Conservation (phyloP, 176 grass and related monocot species). For the Typha latifolia region DNA sequence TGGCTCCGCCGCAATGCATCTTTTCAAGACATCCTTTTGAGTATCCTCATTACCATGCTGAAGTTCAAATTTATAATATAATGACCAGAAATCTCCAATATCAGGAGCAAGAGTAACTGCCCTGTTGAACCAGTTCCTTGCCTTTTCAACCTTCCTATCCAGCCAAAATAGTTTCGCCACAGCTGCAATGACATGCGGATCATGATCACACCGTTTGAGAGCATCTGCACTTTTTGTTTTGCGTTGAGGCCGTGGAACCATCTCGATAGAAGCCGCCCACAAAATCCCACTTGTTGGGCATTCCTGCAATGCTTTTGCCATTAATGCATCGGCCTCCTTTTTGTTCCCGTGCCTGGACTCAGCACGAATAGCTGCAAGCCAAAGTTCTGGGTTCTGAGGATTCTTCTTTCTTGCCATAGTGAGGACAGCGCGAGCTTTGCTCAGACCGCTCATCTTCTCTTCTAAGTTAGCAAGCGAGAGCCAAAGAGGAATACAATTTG, state of each 20-base stretch:
- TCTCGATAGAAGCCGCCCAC: conserved; percentile 82
- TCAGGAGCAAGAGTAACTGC: conserved; percentile 79
- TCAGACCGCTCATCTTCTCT: conserved; percentile 71
- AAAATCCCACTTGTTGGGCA: conserved; percentile 88
- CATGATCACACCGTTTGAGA: conserved; percentile 61
- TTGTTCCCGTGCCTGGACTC: conserved; percentile 75
- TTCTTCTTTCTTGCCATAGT: conserved; percentile 90
- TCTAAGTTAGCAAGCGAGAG: conserved; percentile 71
- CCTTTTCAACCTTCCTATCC: conserved; percentile 86
- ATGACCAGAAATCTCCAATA: conserved; percentile 74
- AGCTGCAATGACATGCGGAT: conserved; percentile 74
- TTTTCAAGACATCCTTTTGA: conserved; percentile 68
- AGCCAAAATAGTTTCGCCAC: conserved; percentile 87
- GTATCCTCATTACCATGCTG: conserved; percentile 62
- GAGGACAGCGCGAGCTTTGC: conserved; percentile 80
- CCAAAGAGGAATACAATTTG: conserved; percentile 70
- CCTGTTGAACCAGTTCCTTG: conserved; percentile 78
- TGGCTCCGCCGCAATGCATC: conserved; percentile 67
- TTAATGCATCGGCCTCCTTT: conserved; percentile 69
- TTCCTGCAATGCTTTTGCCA: conserved; percentile 84
- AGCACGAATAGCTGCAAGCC: conserved; percentile 74
- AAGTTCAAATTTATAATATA: conserved; percentile 86
- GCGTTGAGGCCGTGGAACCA: conserved; percentile 63
- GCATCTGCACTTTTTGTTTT: conserved; percentile 75
- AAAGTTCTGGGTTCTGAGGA: conserved; percentile 72